Evolutionary conservation across 164 flowering plant genomes (phyloP).

Genomic region (Euptelea pleiosperma): DNA sequence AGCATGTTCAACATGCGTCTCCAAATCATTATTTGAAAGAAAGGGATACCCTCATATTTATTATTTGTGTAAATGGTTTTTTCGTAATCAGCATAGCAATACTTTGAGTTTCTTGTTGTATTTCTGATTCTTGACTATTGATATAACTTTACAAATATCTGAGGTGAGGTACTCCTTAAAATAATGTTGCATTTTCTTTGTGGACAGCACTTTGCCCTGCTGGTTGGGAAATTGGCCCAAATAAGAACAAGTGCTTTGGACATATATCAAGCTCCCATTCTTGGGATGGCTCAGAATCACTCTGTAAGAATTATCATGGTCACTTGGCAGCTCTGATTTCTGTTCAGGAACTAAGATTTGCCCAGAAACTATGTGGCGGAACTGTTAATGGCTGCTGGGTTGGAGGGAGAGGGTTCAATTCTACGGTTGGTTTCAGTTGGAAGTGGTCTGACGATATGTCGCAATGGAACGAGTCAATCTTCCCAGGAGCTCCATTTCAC

Average conservation of each 20-base stretch:
- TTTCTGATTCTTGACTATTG: too few relatives aligned
- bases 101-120: background rate
- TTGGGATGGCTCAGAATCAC: slow-evolving; percentile 65
- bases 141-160: too few relatives aligned
- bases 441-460: slow-evolving; percentile 73
- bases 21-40: too few relatives aligned
- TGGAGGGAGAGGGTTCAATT: slow-evolving; percentile 55
- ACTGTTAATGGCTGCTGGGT: slow-evolving; percentile 65
- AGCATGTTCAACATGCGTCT: too few relatives aligned
- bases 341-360: slow-evolving; percentile 46
- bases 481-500: slow-evolving; percentile 19
- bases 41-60: too few relatives aligned
- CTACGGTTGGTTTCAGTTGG: slow-evolving; percentile 48
- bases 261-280: slow-evolving; percentile 26
- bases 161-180: too few relatives aligned
- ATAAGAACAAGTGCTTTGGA: slow-evolving; percentile 48
- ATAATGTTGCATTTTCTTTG: background rate
- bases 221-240: slow-evolving; percentile 56
- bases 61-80: too few relatives aligned
- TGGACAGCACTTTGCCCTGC: slow-evolving; percentile 52
- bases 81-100: too few relatives aligned
- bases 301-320: slow-evolving; percentile 43
- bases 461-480: slow-evolving; percentile 49
- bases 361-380: slow-evolving; percentile 47
- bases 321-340: slow-evolving; percentile 68